A percentile compares a stretch with the other conserved stretches of the same genome.
These are phyloP conservation scores for Colletotrichum chlorophyti DNA, from an alignment of 2,329 filamentous ascomycete genomes.

Conservation along the genomic window DNA sequence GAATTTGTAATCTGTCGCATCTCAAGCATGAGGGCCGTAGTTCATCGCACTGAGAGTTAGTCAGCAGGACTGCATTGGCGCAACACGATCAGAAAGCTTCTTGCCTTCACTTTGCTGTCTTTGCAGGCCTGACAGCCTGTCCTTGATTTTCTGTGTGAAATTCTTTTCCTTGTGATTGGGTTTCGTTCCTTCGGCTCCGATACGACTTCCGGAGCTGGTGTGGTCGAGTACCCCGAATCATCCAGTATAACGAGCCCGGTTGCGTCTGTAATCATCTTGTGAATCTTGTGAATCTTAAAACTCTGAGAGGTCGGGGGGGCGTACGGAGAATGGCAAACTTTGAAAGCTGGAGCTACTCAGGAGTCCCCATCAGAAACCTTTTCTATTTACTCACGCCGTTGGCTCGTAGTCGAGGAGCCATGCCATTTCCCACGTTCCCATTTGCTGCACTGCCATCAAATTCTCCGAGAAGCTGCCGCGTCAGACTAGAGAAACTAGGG, in stretches of 20 bases:
- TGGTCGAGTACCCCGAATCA: neutral
- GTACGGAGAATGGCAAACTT: too few relatives aligned
- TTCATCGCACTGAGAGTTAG: conserved; percentile 8
- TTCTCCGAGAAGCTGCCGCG: too few relatives aligned
- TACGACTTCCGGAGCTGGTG: neutral
- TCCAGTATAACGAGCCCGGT: neutral
- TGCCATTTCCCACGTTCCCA: too few relatives aligned
- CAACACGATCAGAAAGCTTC: neutral
- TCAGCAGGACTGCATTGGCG: neutral
- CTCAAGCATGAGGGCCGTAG: neutral
- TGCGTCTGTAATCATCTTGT: neutral
- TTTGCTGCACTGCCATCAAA: too few relatives aligned
- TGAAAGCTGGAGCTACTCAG: too few relatives aligned
- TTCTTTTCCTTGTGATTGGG: neutral
- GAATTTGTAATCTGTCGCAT: neutral
- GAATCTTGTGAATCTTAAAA: too few relatives aligned
- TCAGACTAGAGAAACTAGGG: too few relatives aligned
- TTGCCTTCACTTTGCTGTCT: conserved; percentile 15
- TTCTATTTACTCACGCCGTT: too few relatives aligned
- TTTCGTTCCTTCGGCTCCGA: neutral
- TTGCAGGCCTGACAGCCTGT: neutral
- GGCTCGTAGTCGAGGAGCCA: too few relatives aligned
- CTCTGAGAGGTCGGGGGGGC: too few relatives aligned
- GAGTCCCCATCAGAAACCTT: too few relatives aligned
- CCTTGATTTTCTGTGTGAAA: neutral